Evolutionary conservation across 2,329 filamentous ascomycete species (phyloP).

Genomic region (Elsinoe australis): DNA sequence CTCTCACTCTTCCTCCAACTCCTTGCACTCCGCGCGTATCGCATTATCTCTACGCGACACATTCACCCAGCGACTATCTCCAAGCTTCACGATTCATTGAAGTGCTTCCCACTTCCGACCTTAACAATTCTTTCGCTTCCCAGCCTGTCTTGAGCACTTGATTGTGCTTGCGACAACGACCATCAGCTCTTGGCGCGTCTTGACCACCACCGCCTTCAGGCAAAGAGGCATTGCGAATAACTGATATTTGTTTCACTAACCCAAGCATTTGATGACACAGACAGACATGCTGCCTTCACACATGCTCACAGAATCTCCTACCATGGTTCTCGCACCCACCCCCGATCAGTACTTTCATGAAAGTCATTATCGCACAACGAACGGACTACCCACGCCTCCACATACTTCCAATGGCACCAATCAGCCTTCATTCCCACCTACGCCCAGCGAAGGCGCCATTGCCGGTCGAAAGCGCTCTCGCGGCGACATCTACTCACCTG

Average conservation of each 20-base stretch:
- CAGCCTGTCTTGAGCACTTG: constrained; percentile 1
- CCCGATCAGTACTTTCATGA: constrained; percentile 30
- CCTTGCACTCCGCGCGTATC: not conserved
- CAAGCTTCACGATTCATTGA: not conserved
- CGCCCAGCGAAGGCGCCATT: constrained; percentile 28
- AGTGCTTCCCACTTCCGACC: no score
- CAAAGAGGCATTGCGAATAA: no score
- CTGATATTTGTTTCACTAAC: not conserved
- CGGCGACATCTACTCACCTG: constrained; percentile 54
- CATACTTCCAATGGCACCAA: constrained; percentile 23
- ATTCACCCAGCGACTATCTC: no score
- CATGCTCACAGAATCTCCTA: constrained; percentile 42
- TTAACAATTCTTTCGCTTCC: not conserved
- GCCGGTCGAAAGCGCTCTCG: constrained; percentile 69
- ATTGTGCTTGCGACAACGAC: constrained; percentile 5
- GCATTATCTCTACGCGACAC: constrained; percentile 2
- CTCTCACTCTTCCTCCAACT: constrained; percentile 7
- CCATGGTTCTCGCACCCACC: constrained; percentile 39
- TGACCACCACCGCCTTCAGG: not conserved
- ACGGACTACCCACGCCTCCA: constrained; percentile 19
- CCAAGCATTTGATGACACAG: constrained; percentile 18
- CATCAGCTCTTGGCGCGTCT: constrained; percentile 8
- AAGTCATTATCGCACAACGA: constrained; percentile 25
- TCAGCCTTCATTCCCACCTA: constrained; percentile 25
- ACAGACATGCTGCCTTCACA: constrained; percentile 22